These are phyloP conservation scores for Begonia fuchsioides DNA, from an alignment of 306 rosid genomes.

Conservation along the genomic window DNA sequence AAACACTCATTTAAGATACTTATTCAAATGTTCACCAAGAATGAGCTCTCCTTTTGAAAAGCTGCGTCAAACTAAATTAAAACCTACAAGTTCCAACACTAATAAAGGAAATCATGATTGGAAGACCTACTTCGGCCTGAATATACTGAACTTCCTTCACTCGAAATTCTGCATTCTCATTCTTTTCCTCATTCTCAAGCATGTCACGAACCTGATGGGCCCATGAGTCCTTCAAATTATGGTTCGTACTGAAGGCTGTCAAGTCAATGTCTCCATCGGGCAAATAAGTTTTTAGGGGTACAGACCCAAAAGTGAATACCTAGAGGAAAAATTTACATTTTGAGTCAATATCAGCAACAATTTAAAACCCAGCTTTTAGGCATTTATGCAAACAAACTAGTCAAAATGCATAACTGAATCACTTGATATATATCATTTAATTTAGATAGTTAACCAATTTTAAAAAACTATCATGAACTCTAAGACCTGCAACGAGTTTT, in stretches of 20 bases:
- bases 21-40: too few relatives aligned
- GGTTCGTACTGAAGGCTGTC: constrained; percentile 71
- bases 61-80: too few relatives aligned
- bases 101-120: background rate
- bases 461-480: too few relatives aligned
- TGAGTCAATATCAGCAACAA: background rate
- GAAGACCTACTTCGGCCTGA: constrained; percentile 80
- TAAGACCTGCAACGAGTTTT: too few relatives aligned
- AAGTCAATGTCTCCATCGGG: constrained; percentile 99
- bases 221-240: constrained; percentile 78
- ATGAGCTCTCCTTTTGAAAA: too few relatives aligned
- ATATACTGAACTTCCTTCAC: constrained; percentile 98
- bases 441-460: too few relatives aligned
- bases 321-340: constrained; percentile 20
- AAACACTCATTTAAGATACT: too few relatives aligned
- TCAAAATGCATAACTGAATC: too few relatives aligned
- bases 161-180: constrained; percentile 77
- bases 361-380: too few relatives aligned
- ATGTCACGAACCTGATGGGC: constrained; percentile 92
- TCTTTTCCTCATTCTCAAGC: constrained; percentile 86
- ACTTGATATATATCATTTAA: too few relatives aligned
- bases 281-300: constrained; percentile 91
- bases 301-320: constrained; percentile 97
- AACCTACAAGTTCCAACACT: too few relatives aligned
- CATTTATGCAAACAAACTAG: too few relatives aligned